phyloP scores from a whole-genome alignment of 2,329 filamentous ascomycete species.

The Ceratocystis cacaofunesta region DNA sequence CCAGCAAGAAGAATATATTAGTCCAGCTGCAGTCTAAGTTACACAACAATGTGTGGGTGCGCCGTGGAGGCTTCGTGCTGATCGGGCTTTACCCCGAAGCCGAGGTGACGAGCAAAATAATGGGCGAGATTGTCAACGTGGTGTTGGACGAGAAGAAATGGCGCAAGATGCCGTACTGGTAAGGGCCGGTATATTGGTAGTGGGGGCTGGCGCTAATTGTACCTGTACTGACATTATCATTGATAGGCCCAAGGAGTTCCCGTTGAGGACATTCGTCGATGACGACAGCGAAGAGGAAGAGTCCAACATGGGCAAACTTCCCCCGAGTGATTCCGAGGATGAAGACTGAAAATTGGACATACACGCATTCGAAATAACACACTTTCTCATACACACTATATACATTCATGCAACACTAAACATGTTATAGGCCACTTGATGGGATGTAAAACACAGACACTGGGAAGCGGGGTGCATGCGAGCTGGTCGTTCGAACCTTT shows the following conservation, averaged over 20 bases:
- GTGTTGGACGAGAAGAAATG: constrained; percentile 83
- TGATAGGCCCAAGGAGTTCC: constrained; percentile 52
- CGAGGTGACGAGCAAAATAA: constrained; percentile 60
- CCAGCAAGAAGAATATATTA: constrained; percentile 49
- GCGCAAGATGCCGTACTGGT: constrained; percentile 86
- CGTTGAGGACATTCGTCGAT: constrained; percentile 30
- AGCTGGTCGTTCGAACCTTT: constrained; percentile 11
- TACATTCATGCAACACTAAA: background rate
- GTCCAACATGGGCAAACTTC: constrained; percentile 71
- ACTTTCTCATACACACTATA: background rate
- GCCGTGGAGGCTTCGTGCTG: constrained; percentile 73
- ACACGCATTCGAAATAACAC: background rate
- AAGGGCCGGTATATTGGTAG: constrained; percentile 18
- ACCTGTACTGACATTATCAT: background rate
- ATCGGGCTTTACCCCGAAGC: constrained; percentile 52
- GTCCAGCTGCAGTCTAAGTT: constrained; percentile 76
- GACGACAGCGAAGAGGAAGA: constrained; percentile 51
- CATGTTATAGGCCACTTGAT: background rate
- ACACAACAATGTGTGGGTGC: constrained; percentile 87
- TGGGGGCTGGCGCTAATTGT: background rate
- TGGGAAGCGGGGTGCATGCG: background rate
- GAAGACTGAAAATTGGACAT: constrained; percentile 26
- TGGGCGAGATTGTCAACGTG: constrained; percentile 83
- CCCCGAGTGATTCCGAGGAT: constrained; percentile 65
- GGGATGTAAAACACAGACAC: background rate